Conservation (phyloP, 2,329 filamentous ascomycete genomes). For the Juglanconis juglandina region DNA sequence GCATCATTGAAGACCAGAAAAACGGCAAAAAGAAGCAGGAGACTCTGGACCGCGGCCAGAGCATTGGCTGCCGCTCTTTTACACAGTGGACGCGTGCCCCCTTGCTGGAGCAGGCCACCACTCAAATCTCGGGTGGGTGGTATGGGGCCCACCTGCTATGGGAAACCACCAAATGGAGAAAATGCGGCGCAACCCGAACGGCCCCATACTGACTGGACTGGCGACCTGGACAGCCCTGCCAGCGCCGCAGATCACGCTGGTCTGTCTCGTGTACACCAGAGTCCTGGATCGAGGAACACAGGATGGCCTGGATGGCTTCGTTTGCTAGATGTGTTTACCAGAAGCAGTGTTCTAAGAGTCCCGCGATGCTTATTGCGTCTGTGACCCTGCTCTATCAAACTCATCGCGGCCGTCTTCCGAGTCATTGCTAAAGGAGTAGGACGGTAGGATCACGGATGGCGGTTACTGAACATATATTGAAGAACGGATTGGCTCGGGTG, state of each 20-base stretch:
- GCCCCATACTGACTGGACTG: neutral
- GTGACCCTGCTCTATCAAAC: too few relatives aligned
- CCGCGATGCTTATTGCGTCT: too few relatives aligned
- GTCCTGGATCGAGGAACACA: too few relatives aligned
- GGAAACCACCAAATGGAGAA: neutral
- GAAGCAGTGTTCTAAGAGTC: too few relatives aligned
- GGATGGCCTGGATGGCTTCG: too few relatives aligned
- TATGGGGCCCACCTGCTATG: neutral
- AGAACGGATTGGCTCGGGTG: too few relatives aligned
- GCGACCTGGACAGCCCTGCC: neutral
- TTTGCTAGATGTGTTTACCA: too few relatives aligned
- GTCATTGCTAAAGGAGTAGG: too few relatives aligned
- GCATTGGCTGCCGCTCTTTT: neutral
- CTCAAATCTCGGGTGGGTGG: constrained; percentile 2
- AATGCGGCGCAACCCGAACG: neutral
- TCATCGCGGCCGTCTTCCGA: too few relatives aligned
- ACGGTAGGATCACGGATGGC: too few relatives aligned
- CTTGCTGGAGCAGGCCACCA: neutral
- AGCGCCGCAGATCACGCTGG: neutral
- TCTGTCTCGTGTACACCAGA: too few relatives aligned
- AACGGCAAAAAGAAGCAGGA: neutral
- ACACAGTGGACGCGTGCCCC: neutral
- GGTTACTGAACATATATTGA: too few relatives aligned
- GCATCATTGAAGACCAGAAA: neutral
- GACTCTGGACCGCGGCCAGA: neutral